Percentiles rank a stretch among this genome's conserved stretches.
These are phyloP conservation scores for Collariella sp. DNA, from an alignment of 495 filamentous ascomycete species.

Conservation along the genomic window DNA sequence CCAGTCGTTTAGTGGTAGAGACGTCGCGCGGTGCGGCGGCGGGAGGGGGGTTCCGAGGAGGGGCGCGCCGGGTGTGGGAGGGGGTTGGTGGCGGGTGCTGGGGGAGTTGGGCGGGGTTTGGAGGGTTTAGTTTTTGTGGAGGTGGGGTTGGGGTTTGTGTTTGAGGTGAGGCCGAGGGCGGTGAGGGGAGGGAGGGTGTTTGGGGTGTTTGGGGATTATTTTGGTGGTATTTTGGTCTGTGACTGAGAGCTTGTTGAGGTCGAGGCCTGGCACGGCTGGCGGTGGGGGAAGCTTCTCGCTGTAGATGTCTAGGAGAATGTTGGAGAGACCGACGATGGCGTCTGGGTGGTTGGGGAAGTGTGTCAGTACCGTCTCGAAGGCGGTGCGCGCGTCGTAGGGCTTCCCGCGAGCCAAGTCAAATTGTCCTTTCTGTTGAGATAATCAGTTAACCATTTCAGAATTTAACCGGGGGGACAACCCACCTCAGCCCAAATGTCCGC, in stretches of 20 bases:
- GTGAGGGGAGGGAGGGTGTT: conserved; percentile 25
- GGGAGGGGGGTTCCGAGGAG: conserved; percentile 27
- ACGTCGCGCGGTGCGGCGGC: conserved; percentile 39
- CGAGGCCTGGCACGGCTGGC: conserved; percentile 33
- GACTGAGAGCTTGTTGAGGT: conserved; percentile 7
- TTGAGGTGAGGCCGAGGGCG: conserved; percentile 36
- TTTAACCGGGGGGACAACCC: conserved; percentile 25
- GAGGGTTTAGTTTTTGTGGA: not conserved
- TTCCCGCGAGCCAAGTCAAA: conserved; percentile 52
- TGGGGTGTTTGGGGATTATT: conserved; percentile 9
- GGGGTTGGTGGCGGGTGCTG: not conserved
- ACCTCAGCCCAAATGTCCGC: conserved; percentile 72
- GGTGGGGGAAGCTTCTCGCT: conserved; percentile 48
- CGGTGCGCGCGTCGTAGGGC: conserved; percentile 57
- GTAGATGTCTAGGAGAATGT: conserved; percentile 81
- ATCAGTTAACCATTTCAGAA: conserved; percentile 24
- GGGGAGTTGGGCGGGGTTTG: not conserved
- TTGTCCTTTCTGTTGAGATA: conserved; percentile 54
- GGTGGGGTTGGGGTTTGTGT: not conserved
- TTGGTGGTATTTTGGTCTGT: conserved; percentile 3
- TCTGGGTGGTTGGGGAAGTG: conserved; percentile 66
- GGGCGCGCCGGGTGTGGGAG: conserved; percentile 4
- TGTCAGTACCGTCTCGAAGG: conserved; percentile 73
- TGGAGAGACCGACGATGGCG: conserved; percentile 74
- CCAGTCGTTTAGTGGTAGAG: conserved; percentile 59